Percentiles rank a stretch among this genome's conserved stretches.
Evolutionary conservation across 140 eudicot genomes (phyloP).

Genomic region (Stevia rebaudiana): DNA sequence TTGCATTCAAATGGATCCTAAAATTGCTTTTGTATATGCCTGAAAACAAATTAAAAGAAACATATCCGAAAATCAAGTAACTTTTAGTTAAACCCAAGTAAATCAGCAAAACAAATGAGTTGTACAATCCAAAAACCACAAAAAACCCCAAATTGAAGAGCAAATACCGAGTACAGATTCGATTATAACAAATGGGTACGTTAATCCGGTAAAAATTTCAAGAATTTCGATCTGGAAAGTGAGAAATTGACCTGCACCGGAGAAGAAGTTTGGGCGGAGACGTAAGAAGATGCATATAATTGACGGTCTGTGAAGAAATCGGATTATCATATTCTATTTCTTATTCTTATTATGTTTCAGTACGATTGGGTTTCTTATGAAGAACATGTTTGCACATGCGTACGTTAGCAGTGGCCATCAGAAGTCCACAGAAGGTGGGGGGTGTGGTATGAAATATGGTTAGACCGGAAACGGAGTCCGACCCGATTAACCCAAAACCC

Average conservation of each 20-base stretch:
- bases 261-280: conserved; percentile 10
- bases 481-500: too few species aligned
- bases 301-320: conserved; percentile 25
- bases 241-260: conserved; percentile 17
- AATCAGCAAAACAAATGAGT: neutral
- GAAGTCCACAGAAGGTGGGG: neutral
- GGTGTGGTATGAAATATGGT: too few species aligned
- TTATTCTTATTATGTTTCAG: neutral
- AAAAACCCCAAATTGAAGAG: neutral
- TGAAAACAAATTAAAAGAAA: conserved; percentile 15
- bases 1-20: conserved; percentile 18
- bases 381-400: too few species aligned
- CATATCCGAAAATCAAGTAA: neutral
- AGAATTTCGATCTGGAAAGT: neutral
- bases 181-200: conserved; percentile 10
- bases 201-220: neutral
- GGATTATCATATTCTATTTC: conserved; percentile 20
- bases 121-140: neutral
- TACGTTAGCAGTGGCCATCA: neutral
- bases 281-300: conserved; percentile 18
- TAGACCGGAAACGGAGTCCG: too few species aligned
- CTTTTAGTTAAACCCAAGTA: too few species aligned
- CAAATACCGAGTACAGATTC: neutral
- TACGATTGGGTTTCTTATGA: neutral
- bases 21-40: conserved; percentile 19